Conservation (phyloP, 805 yeast species). For the Pichia nakasei region DNA sequence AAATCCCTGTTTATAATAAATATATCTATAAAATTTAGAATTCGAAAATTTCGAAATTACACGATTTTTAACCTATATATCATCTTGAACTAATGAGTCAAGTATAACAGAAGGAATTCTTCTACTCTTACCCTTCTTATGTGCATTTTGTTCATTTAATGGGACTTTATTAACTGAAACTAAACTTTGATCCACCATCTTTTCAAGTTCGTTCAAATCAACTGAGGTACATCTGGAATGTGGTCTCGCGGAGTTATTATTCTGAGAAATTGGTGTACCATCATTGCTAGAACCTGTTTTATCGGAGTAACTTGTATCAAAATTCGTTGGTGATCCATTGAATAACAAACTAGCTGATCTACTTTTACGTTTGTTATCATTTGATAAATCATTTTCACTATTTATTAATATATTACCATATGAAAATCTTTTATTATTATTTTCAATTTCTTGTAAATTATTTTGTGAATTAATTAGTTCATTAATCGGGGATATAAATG, state of each 20-base stretch:
- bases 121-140: conserved; percentile 2
- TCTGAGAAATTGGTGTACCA: too few species aligned
- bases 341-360: too few species aligned
- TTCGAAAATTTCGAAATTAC: too few species aligned
- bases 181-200: conserved; percentile 9
- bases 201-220: conserved; percentile 10
- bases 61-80: too few species aligned
- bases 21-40: neutral
- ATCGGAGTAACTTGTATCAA: too few species aligned
- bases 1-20: neutral
- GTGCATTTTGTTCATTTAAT: neutral
- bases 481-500: conserved; percentile 23
- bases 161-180: neutral
- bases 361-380: too few species aligned
- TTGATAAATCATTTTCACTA: too few species aligned
- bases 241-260: too few species aligned
- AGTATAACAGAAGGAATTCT: conserved; percentile 34
- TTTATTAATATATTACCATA: too few species aligned
- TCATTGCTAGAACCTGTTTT: too few species aligned
- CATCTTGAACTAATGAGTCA: conserved; percentile 28
- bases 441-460: neutral
- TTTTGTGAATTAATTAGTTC: conserved; percentile 11
- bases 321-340: too few species aligned
- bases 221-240: conserved; percentile 6
- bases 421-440: neutral